phyloP scores from a whole-genome alignment of 768 basidiomycete genomes.

The Phanerochaete sordida region DNA sequence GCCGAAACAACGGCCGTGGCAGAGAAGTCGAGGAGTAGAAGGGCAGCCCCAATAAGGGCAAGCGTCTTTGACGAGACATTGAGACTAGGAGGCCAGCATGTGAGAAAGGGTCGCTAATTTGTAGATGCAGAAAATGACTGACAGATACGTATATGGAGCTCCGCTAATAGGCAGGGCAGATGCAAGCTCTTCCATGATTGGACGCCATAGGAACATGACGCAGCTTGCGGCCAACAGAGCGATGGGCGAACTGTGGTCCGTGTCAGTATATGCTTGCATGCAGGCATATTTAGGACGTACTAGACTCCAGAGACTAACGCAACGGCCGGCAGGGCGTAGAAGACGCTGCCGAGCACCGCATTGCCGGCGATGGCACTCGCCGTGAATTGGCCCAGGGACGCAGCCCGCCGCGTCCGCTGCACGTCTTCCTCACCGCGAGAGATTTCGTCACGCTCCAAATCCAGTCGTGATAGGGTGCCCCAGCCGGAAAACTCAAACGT shows the following conservation, averaged over 20 bases:
- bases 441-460: conserved; percentile 42
- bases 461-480: conserved; percentile 50
- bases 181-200: conserved; percentile 70
- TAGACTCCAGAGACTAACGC: conserved; percentile 60
- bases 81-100: conserved; percentile 33
- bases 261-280: not conserved
- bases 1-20: conserved; percentile 70
- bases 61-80: conserved; percentile 61
- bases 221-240: conserved; percentile 61
- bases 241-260: conserved; percentile 53
- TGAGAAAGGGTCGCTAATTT: not conserved
- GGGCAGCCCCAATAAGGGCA: conserved; percentile 60
- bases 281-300: conserved; percentile 33
- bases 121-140: conserved; percentile 14
- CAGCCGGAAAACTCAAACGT: conserved; percentile 74
- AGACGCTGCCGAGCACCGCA: conserved; percentile 63
- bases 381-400: conserved; percentile 56
- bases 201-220: conserved; percentile 67
- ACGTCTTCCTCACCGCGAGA: conserved; percentile 28
- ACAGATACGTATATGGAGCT: conserved; percentile 71
- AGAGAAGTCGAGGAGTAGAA: conserved; percentile 69
- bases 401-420: conserved; percentile 28
- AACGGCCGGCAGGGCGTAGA: conserved; percentile 67
- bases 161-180: conserved; percentile 68
- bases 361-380: conserved; percentile 68